Conservation (phyloP, 2,329 filamentous ascomycete genomes). For the Alternaria dauci region DNA sequence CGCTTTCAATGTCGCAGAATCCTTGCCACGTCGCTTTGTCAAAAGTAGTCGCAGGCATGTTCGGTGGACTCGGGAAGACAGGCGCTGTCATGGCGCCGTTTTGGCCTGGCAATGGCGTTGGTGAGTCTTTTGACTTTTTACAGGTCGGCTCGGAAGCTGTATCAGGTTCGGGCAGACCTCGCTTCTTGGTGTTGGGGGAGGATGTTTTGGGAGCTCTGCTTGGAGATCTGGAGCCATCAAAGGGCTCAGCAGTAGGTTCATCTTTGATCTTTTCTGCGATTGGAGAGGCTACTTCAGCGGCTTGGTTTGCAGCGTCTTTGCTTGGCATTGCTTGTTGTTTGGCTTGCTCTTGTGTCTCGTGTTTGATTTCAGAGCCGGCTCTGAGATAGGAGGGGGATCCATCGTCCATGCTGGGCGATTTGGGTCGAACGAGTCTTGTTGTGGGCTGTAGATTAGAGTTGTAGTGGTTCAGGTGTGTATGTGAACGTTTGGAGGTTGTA, state of each 20-base stretch:
- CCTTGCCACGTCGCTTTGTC: constrained; percentile 67
- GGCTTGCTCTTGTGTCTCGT: background rate
- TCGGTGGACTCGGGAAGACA: constrained; percentile 37
- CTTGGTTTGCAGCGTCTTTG: background rate
- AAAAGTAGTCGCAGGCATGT: constrained; percentile 41
- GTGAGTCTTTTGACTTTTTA: constrained; percentile 29
- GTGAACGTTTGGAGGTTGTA: constrained; percentile 19
- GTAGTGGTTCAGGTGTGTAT: constrained; percentile 23
- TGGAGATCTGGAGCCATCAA: background rate
- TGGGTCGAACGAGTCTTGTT: background rate
- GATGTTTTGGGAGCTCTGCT: constrained; percentile 2
- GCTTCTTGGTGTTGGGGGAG: constrained; percentile 26
- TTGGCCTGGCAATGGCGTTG: background rate
- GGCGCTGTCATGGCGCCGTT: constrained; percentile 3
- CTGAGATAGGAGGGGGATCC: background rate
- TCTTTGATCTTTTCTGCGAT: background rate
- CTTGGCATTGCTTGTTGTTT: constrained; percentile 8
- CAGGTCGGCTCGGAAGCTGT: constrained; percentile 16
- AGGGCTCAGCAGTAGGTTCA: background rate
- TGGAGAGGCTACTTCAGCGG: background rate
- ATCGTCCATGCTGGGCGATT: background rate
- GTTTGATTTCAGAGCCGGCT: background rate
- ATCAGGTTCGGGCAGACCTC: constrained; percentile 17
- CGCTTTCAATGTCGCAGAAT: constrained; percentile 87
- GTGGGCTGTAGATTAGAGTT: background rate